phyloP scores from a whole-genome alignment of 176 grass and related monocot genomes.

The Chrysopogon serrulatus region DNA sequence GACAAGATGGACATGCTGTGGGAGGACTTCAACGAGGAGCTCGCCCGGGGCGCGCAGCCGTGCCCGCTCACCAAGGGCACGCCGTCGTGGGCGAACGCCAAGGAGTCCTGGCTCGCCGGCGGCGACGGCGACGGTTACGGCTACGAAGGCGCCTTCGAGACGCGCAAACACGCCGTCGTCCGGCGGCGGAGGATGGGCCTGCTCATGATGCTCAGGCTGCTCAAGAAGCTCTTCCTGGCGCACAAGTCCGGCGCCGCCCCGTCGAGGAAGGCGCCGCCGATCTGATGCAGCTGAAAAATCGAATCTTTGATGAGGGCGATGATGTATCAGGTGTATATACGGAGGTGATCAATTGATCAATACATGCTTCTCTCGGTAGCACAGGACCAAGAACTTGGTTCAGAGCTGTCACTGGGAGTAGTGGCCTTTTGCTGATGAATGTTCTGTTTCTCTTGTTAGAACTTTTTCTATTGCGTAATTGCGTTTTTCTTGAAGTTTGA shows the following conservation, averaged over 20 bases:
- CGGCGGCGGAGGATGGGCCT: conserved; percentile 47
- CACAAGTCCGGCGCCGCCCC: conserved; percentile 18
- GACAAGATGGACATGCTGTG: conserved; percentile 96
- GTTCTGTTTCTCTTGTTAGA: neutral
- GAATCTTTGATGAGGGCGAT: neutral
- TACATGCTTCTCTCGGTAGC: neutral
- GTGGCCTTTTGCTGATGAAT: neutral
- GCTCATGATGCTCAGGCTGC: conserved; percentile 67
- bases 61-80: conserved; percentile 35
- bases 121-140: neutral
- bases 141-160: neutral
- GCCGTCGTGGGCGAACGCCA: conserved; percentile 14
- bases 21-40: conserved; percentile 97
- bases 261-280: conserved; percentile 27
- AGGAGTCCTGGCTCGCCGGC: conserved; percentile 4
- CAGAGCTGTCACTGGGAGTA: neutral
- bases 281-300: conserved; percentile 12
- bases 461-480: neutral
- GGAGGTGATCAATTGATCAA: neutral
- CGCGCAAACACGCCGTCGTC: conserved; percentile 32
- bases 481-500: neutral
- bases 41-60: conserved; percentile 18
- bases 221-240: conserved; percentile 77
- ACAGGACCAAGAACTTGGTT: neutral
- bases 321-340: conserved; percentile 30